Conservation (phyloP, 2,329 filamentous ascomycete genomes). For the Verticillium klebahnii region DNA sequence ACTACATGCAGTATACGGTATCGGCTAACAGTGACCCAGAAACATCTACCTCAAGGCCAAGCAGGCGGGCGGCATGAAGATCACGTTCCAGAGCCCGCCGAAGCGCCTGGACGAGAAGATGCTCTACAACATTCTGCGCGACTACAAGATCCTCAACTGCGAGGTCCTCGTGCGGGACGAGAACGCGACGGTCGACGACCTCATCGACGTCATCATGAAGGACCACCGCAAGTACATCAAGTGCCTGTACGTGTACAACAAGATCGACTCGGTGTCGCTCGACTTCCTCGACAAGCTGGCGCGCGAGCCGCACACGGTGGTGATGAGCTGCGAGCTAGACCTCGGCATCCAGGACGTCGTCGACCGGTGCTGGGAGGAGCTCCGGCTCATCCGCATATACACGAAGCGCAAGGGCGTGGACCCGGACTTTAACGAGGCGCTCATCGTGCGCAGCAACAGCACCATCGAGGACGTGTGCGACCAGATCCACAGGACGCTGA, state of each 20-base stretch:
- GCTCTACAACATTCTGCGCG: conserved; percentile 93
- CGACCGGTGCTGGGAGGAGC: conserved; percentile 90
- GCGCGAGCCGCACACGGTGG: conserved; percentile 86
- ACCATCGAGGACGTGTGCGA: conserved; percentile 97
- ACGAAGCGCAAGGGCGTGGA: conserved; percentile 94
- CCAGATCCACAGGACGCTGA: conserved; percentile 85
- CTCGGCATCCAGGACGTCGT: conserved; percentile 91
- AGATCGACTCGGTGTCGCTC: conserved; percentile 91
- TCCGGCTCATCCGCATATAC: conserved; percentile 86
- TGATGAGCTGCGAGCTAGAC: conserved; percentile 97
- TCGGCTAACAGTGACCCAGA: conserved; percentile 32
- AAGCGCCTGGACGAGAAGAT: conserved; percentile 96
- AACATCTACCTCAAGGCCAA: conserved; percentile 98
- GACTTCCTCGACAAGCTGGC: conserved; percentile 91
- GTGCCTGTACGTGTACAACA: conserved; percentile 98
- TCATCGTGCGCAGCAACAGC: conserved; percentile 86
- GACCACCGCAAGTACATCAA: conserved; percentile 97
- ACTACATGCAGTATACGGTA: background rate
- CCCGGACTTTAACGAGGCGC: conserved; percentile 82
- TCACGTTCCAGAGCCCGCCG: conserved; percentile 85
- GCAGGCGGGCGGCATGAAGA: conserved; percentile 97
- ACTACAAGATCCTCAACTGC: conserved; percentile 98
- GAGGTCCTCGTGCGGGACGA: conserved; percentile 95
- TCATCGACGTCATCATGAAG: conserved; percentile 99
- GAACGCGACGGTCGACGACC: conserved; percentile 91